These are phyloP conservation scores for Tripterygium wilfordii DNA, from an alignment of 177 flowering plant genomes.

Conservation along the genomic window DNA sequence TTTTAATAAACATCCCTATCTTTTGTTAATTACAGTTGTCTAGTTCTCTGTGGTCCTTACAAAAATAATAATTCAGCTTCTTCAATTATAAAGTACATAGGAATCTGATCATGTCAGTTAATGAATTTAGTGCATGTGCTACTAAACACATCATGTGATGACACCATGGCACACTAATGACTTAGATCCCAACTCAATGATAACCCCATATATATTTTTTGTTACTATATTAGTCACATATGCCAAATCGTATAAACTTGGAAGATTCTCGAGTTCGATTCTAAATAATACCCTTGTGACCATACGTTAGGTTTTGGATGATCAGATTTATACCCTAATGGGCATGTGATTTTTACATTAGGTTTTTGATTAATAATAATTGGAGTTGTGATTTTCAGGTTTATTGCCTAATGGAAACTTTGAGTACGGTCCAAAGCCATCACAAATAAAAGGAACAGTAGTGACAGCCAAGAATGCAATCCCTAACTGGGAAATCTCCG, in stretches of 20 bases:
- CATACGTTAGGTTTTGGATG: no score
- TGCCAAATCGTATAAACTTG: no score
- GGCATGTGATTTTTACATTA: slow-evolving; percentile 2
- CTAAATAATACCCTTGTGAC: no score
- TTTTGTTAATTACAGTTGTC: not conserved
- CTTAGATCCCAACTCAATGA: slow-evolving; percentile 1
- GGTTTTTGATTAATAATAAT: not conserved
- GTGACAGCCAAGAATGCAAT: slow-evolving; percentile 23
- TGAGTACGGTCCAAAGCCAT: slow-evolving; percentile 58
- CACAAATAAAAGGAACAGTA: slow-evolving; percentile 54
- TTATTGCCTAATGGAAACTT: slow-evolving; percentile 68
- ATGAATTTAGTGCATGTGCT: not conserved
- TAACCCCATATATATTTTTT: not conserved
- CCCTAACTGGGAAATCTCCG: slow-evolving; percentile 37
- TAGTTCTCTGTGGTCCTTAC: no score
- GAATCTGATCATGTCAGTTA: no score
- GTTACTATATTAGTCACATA: no score
- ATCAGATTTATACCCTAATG: not conserved
- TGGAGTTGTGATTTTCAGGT: slow-evolving; percentile 29
- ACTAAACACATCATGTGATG: slow-evolving; percentile 3
- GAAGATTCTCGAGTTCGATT: no score
- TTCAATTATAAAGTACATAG: no score
- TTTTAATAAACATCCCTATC: not conserved
- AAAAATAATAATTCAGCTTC: no score
- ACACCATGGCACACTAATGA: not conserved